Conservation (phyloP, 2,329 filamentous ascomycete genomes). For the Aspergillus spinulosporus region DNA sequence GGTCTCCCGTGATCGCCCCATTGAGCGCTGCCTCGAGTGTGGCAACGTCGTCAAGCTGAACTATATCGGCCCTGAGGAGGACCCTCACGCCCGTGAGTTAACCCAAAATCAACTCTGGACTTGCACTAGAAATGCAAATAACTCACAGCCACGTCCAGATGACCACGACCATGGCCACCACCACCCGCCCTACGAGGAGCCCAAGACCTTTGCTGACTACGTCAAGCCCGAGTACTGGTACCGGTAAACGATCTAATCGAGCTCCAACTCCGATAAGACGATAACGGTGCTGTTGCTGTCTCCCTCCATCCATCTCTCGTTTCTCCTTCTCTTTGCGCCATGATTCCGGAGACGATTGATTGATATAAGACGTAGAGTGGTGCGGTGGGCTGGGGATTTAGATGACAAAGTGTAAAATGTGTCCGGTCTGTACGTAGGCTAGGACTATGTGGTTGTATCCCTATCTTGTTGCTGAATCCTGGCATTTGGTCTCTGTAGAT, state of each 20-base stretch:
- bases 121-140: conserved; percentile 12
- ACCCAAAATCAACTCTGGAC: background rate
- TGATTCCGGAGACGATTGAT: background rate
- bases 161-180: conserved; percentile 40
- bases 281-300: conserved; percentile 19
- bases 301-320: conserved; percentile 4
- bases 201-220: conserved; percentile 95
- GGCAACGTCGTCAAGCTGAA: conserved; percentile 97
- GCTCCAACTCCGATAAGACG: conserved; percentile 17
- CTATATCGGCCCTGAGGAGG: conserved; percentile 81
- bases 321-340: conserved; percentile 4
- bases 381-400: conserved; percentile 2
- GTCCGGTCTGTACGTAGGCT: no score
- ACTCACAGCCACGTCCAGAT: background rate
- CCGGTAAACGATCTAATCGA: conserved; percentile 38
- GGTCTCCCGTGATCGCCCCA: conserved; percentile 83
- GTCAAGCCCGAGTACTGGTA: conserved; percentile 95
- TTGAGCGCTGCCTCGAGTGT: conserved; percentile 96
- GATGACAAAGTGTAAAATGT: conserved; percentile 13
- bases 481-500: conserved; percentile 26
- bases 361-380: background rate
- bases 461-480: conserved; percentile 18
- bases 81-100: conserved; percentile 59
- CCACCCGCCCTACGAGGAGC: conserved; percentile 67
- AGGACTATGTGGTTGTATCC: conserved; percentile 7